phyloP scores from a whole-genome alignment of 2,329 filamentous ascomycete genomes.

The Penicillium freii region DNA sequence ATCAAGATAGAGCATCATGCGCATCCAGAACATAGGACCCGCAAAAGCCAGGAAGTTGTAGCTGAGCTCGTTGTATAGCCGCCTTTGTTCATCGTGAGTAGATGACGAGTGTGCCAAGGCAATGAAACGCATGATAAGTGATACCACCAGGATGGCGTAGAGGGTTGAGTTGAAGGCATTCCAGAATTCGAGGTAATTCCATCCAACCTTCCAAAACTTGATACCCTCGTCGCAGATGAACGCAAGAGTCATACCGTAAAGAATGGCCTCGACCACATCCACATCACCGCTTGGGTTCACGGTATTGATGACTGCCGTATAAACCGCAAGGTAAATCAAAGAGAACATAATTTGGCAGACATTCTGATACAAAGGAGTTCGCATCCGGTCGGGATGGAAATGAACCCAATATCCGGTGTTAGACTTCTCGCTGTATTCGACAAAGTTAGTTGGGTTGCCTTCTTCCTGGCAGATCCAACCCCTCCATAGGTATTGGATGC shows the following conservation, averaged over 20 bases:
- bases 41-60: slow-evolving; percentile 94
- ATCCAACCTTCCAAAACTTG: slow-evolving; percentile 93
- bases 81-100: slow-evolving; percentile 51
- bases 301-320: slow-evolving; percentile 89
- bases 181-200: slow-evolving; percentile 92
- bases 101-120: slow-evolving; percentile 65
- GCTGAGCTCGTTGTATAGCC: slow-evolving; percentile 71
- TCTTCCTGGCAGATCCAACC: slow-evolving; percentile 98
- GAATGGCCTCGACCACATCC: slow-evolving; percentile 75
- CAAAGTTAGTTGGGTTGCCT: slow-evolving; percentile 81
- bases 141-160: slow-evolving; percentile 74
- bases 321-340: slow-evolving; percentile 76
- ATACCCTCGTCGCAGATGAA: slow-evolving; percentile 83
- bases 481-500: slow-evolving; percentile 86
- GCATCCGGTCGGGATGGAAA: slow-evolving; percentile 91
- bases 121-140: slow-evolving; percentile 74
- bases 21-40: slow-evolving; percentile 95
- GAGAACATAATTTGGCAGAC: slow-evolving; percentile 81
- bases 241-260: slow-evolving; percentile 88
- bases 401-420: slow-evolving; percentile 76
- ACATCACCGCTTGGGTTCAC: slow-evolving; percentile 82
- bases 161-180: slow-evolving; percentile 88
- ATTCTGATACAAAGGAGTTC: slow-evolving; percentile 90
- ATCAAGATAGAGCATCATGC: slow-evolving; percentile 88
- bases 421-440: slow-evolving; percentile 80